Percentiles rank a stretch among this genome's conserved stretches.
Evolutionary conservation across 2,329 filamentous ascomycete genomes (phyloP).

Genomic region (Curvularia sp.): DNA sequence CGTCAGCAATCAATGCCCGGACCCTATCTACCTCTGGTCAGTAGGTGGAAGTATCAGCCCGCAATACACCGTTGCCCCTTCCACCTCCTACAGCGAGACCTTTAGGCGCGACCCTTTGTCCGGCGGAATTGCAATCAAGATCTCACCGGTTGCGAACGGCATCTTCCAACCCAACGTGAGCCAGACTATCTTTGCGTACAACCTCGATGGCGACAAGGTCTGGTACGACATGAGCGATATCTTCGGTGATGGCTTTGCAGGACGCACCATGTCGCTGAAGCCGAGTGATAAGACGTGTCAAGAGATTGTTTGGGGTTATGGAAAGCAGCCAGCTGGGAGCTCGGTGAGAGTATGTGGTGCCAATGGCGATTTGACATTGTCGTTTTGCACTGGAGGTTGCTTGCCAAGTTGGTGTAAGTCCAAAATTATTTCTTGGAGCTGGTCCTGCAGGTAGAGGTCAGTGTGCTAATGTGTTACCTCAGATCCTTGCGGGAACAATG

Average conservation of each 20-base stretch:
- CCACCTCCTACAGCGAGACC: constrained; percentile 36
- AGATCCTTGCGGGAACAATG: constrained; percentile 31
- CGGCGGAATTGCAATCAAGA: constrained; percentile 36
- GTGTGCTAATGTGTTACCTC: background rate
- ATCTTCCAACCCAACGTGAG: constrained; percentile 39
- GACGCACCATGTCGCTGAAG: constrained; percentile 33
- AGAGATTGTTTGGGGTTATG: constrained; percentile 33
- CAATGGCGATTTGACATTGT: constrained; percentile 34
- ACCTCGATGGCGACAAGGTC: constrained; percentile 29
- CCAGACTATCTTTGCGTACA: constrained; percentile 41
- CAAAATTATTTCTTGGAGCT: background rate
- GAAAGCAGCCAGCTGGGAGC: constrained; percentile 35
- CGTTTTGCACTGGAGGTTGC: constrained; percentile 39
- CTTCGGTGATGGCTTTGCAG: constrained; percentile 38
- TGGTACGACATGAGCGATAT: constrained; percentile 42
- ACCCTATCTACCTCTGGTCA: constrained; percentile 40
- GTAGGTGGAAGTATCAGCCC: constrained; percentile 30
- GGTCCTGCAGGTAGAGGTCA: background rate
- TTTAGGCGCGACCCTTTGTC: constrained; percentile 32
- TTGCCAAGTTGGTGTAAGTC: constrained; percentile 44
- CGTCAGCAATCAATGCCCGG: constrained; percentile 42
- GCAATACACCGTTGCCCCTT: constrained; percentile 26
- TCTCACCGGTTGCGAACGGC: constrained; percentile 28
- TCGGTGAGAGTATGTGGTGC: constrained; percentile 32
- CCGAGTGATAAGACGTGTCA: constrained; percentile 33